Base-by-base conservation (phyloP, 176 grass and related monocot species). In the Luzula sylvatica region DNA sequence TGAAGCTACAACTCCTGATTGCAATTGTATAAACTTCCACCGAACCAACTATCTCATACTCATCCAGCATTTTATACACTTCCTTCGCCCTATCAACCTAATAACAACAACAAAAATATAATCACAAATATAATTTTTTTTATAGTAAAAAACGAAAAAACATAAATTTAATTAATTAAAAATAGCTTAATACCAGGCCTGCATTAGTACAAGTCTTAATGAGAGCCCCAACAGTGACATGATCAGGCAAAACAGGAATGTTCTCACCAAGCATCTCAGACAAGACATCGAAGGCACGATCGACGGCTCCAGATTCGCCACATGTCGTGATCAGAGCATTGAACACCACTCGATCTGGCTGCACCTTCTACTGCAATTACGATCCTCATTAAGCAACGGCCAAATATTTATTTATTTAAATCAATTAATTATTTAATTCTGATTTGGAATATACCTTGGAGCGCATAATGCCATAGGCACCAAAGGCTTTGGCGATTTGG, bases 281-380 rank as follows among this genome's bases (percentile, higher is more conserved):
- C 61, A 96, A 73, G 52, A 96, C 90, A 76, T 96, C 90, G 84
- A 96, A 96, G 41, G 90, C 90, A 65, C 90, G 83, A 88, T 82
- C 80, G 59, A 96, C 58, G 15, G 90, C 90, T 65, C 90, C 90
- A 62, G 84, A 88, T 78, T 95, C 90, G 63, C 90, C 90, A 4
- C 90, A 95, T 46, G 90, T 83, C 76, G 83, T 95, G 61, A 95
- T 95, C 47, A 95, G 76, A 76, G 90, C 83, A 79, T 95, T 95
- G 77, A 88, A 95, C 68, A 95, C 70, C 77, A 86, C 90, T 78
- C 90, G 61, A 86, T 95, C 90, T 71, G 90, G 90, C 77, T 95
- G 87, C 77, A 95, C 83, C 72, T 85, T 95, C 90, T 95, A 95
- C 83, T 86, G 83, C 71, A 88, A 72, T 66, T 20, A 95, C 23